These are phyloP conservation scores for Ophiostoma triangulosporum DNA, from an alignment of 2,329 filamentous ascomycete genomes.

Conservation along the genomic window DNA sequence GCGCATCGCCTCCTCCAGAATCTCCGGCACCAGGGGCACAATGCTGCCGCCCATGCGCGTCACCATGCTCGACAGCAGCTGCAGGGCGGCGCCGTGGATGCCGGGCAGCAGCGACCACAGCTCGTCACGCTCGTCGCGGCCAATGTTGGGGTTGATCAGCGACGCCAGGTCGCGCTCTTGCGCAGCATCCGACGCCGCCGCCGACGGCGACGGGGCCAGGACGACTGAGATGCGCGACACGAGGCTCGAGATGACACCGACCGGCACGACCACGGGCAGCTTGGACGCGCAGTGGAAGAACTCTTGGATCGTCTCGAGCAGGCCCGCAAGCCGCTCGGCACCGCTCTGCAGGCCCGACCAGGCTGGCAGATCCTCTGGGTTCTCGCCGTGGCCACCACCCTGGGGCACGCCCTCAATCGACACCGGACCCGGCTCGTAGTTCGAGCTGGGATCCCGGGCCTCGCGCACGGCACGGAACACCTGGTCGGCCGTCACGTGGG, in stretches of 20 bases:
- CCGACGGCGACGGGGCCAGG: conserved; percentile 29
- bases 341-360: conserved; percentile 72
- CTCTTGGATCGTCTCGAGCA: conserved; percentile 51
- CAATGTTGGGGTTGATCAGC: conserved; percentile 59
- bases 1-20: conserved; percentile 59
- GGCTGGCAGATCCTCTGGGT: conserved; percentile 32
- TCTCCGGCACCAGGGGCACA: conserved; percentile 45
- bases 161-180: conserved; percentile 31
- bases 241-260: conserved; percentile 56
- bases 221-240: conserved; percentile 58
- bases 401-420: conserved; percentile 32
- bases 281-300: conserved; percentile 53
- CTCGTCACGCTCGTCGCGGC: conserved; percentile 68
- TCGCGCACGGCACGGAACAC: conserved; percentile 70
- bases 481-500: conserved; percentile 60
- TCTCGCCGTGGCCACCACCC: conserved; percentile 32
- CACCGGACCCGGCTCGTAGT: conserved; percentile 28
- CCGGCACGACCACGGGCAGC: conserved; percentile 48
- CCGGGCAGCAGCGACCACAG: conserved; percentile 61
- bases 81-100: conserved; percentile 59
- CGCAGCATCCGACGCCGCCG: conserved; percentile 22
- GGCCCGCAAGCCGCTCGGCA: conserved; percentile 49
- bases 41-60: conserved; percentile 44
- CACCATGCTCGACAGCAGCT: conserved; percentile 44
- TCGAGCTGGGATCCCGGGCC: conserved; percentile 60